These are phyloP conservation scores for Ceratobasidium sp. DNA, from an alignment of 1,284 basidiomycete species.

Conservation along the genomic window DNA sequence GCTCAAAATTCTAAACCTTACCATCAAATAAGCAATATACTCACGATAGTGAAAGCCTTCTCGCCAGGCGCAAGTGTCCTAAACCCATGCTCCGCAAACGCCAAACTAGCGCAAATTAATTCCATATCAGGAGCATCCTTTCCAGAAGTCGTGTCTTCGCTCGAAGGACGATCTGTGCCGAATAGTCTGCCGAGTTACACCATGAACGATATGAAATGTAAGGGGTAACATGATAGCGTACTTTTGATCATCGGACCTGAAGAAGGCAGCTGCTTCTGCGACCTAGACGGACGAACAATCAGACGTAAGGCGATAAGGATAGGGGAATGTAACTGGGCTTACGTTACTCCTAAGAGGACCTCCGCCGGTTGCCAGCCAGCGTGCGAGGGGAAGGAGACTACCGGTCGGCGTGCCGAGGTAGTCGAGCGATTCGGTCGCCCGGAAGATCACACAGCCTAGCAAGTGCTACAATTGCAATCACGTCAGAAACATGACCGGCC, in stretches of 20 bases:
- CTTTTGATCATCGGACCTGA: slow-evolving; percentile 52
- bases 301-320: background rate
- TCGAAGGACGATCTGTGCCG: background rate
- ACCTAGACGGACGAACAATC: slow-evolving; percentile 9
- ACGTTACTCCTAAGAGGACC: slow-evolving; percentile 52
- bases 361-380: slow-evolving; percentile 53
- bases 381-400: slow-evolving; percentile 49
- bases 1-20: background rate
- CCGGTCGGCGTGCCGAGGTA: slow-evolving; percentile 51
- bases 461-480: slow-evolving; percentile 37
- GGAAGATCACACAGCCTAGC: slow-evolving; percentile 34
- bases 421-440: slow-evolving; percentile 49
- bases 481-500: background rate
- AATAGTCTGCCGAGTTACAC: slow-evolving; percentile 40
- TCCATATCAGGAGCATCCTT: slow-evolving; percentile 57
- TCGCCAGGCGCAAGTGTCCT: slow-evolving; percentile 45
- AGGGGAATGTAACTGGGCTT: background rate
- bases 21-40: slow-evolving; percentile 1
- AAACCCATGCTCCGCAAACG: slow-evolving; percentile 49
- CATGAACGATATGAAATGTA: background rate
- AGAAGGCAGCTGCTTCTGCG: slow-evolving; percentile 41
- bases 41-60: slow-evolving; percentile 40
- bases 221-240: slow-evolving; percentile 39
- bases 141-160: slow-evolving; percentile 48
- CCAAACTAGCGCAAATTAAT: slow-evolving; percentile 52